Conservation (phyloP, 768 basidiomycete species). For the Gymnopilus dilepis region DNA sequence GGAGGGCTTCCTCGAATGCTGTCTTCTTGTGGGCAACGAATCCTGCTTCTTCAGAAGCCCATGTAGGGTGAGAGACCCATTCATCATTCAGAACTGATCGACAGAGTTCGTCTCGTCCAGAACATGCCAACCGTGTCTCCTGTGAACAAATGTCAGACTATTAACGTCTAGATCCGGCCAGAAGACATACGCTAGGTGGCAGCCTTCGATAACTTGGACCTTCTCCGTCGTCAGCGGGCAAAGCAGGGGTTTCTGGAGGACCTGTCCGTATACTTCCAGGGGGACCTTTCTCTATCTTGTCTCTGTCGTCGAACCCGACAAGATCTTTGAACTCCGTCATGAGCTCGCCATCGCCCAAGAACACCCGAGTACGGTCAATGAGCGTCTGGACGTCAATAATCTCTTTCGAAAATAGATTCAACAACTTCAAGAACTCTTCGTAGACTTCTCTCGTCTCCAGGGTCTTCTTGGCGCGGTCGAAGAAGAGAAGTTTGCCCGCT, state of each 20-base stretch:
- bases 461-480: constrained; percentile 88
- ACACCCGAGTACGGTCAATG: constrained; percentile 78
- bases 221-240: constrained; percentile 82
- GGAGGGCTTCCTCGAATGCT: constrained; percentile 91
- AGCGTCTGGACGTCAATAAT: constrained; percentile 87
- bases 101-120: constrained; percentile 92
- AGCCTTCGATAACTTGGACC: constrained; percentile 94
- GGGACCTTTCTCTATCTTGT: constrained; percentile 69
- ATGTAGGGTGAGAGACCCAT: constrained; percentile 98
- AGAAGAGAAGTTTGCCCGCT: constrained; percentile 87
- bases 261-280: constrained; percentile 80
- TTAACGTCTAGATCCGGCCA: not conserved
- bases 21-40: constrained; percentile 98
- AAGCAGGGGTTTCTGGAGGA: constrained; percentile 77
- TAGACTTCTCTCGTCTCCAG: constrained; percentile 78
- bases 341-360: constrained; percentile 83
- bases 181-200: constrained; percentile 78
- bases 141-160: constrained; percentile 37
- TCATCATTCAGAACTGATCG: constrained; percentile 96
- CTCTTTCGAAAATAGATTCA: constrained; percentile 89
- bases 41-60: constrained; percentile 96
- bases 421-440: constrained; percentile 94
- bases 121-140: constrained; percentile 91
- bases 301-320: constrained; percentile 78
- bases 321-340: constrained; percentile 86